Base-by-base conservation (phyloP, 2,329 filamentous ascomycete species). In the Pseudogymnoascus verrucosus region DNA sequence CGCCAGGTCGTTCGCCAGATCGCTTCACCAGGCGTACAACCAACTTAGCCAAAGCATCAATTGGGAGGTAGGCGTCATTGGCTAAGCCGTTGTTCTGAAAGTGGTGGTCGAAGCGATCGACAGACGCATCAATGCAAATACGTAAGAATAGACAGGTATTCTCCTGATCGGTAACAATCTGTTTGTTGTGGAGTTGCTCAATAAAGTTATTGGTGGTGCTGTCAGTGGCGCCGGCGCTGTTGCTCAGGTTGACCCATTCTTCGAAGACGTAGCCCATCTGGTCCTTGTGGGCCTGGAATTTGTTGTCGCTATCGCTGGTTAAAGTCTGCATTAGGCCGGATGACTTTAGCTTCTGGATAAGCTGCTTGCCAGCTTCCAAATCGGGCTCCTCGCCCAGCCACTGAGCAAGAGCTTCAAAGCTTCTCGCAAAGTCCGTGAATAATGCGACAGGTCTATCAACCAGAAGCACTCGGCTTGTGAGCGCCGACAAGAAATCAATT, bases 231-330 rank as follows among this genome's bases (percentile, higher is more conserved):
- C 88, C 86, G n/a, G 86, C 83, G 69, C 91, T 90, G 74, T 89
- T 89, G 77, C 83, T 89, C 6, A 97, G 83, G 65, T 89, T 87
- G 28, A 93, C 84, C 95, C 95, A 99, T 77, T 99, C 95, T 47
- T 93, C 92, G 71, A 99, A 97, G 19, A 97, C 83, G 73, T 99
- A 98, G 69, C 96, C 91, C 76, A 96, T 86, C 74, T 97, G 91
- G 66, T 96, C 91, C 66, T 87, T 85, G 68, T 87, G 87, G 34
- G 84, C 80, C 40, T 78, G 74, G 14, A 79, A 76, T 60, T 85
- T 82, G 64, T 88, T 84, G 21, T 82, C 84, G 31, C 80, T 77
- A 62, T 81, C 75, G 63, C 81, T 75, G 67, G 81, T 66, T 73
- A 66, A 6, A 78, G 83, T 77, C 78, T 91, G 74, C 4, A 78